phyloP scores from a whole-genome alignment of 169 alveolate species.

The Plasmodium gaboni region DNA sequence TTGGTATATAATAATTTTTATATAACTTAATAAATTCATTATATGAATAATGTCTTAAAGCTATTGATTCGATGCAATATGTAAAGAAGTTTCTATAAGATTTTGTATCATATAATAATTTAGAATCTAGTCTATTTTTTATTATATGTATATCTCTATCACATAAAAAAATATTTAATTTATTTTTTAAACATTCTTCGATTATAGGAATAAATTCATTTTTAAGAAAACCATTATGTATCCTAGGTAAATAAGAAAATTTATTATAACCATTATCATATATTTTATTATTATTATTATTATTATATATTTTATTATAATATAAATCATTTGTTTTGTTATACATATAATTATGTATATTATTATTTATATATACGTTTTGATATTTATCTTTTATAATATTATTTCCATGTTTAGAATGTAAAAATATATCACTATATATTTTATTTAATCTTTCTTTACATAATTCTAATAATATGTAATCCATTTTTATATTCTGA shows the following conservation, averaged over 20 bases:
- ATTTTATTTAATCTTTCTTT: conserved; percentile 41
- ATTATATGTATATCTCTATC: conserved; percentile 38
- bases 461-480: conserved; percentile 59
- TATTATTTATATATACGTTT: no score
- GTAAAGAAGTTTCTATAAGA: conserved; percentile 66
- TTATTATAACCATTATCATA: conserved; percentile 27
- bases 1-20: conserved; percentile 7
- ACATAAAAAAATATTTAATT: conserved; percentile 23
- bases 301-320: no score
- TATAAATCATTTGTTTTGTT: no score
- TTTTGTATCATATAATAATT: conserved; percentile 55
- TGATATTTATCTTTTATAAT: no score
- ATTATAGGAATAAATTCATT: conserved; percentile 45
- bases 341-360: no score
- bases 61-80: conserved; percentile 49
- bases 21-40: conserved; percentile 24
- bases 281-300: background rate
- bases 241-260: conserved; percentile 67
- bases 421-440: conserved; percentile 7
- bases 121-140: conserved; percentile 66
- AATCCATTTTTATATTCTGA: conserved; percentile 26
- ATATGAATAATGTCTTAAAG: conserved; percentile 42
- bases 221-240: conserved; percentile 70
- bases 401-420: conserved; percentile 17
- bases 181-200: conserved; percentile 35